Evolutionary conservation across 2,329 filamentous ascomycete genomes (phyloP), one percentile per base, ranked within the genome.

Genomic region (Scedosporium dehoogii): DNA sequence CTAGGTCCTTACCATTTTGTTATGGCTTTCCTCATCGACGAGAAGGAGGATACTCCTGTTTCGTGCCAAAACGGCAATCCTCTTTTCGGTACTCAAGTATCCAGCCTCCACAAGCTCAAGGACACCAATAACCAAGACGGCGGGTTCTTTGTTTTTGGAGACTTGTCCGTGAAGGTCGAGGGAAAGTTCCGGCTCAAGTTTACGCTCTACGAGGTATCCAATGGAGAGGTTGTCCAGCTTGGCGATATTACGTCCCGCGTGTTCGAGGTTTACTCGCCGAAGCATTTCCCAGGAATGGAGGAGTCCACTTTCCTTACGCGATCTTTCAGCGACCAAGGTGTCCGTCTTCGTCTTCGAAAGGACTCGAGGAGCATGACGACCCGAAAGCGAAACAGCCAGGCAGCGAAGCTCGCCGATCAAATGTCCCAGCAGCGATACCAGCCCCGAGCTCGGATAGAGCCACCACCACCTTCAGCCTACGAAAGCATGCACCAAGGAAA

Each of bases 101-200:
- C 91, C 1, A 96, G 91, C 7, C 79, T 94, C 58, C 90, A 96
- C 73, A 83, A 90, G 61, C 77, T 96, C 61, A 93, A 94, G 72
- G 90, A 96, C 70, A 81, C 85, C 3, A 81, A 88, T 69, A 92
- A 92, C 70, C 79, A 78, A 76, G 90, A 94, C 73, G 89, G 89
- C 10, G 91, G 87, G 0, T 96, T 92, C 75, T 96, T 96, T 70
- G 87, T 96, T n/a, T 96, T 96, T 73, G 89, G 89, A 4, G 91
- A 96, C 73, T 79, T 96, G 23, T 94, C 90, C 0, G 85, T 93
- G 64, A 88, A 88, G 70, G 79, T 85, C 25, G 84, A 89, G 68
- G 92, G 92, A 33, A 80, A 78, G 21, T 93, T 86, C 70, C 81
- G 87, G 42, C 80, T 96, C 46, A 83, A 86, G 62, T 96, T 96